These are phyloP conservation scores for Colletotrichum tabaci DNA, from an alignment of 2,329 filamentous ascomycete species.

Conservation along the genomic window DNA sequence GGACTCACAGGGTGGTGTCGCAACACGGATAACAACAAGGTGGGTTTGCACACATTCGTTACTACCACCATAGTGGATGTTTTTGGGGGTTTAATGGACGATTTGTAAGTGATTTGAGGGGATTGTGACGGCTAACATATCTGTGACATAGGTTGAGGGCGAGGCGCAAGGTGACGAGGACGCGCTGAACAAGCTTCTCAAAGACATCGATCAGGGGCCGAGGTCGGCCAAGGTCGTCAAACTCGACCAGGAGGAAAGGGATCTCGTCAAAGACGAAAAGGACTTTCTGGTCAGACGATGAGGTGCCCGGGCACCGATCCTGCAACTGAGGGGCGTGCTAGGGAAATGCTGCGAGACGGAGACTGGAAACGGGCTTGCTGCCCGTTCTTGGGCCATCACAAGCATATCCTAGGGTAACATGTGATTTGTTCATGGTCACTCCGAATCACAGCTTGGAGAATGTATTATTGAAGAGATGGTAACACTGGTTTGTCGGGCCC, in stretches of 20 bases:
- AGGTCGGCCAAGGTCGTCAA: slow-evolving; percentile 79
- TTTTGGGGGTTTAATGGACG: background rate
- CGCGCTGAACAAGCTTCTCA: slow-evolving; percentile 77
- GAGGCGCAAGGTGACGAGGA: slow-evolving; percentile 85
- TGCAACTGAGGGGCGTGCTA: too few species aligned
- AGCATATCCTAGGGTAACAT: background rate
- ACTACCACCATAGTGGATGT: background rate
- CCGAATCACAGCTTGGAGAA: too few species aligned
- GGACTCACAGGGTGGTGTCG: slow-evolving; percentile 74
- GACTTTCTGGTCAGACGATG: slow-evolving; percentile 70
- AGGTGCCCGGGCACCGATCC: background rate
- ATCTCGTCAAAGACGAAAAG: slow-evolving; percentile 76
- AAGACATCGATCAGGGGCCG: slow-evolving; percentile 83
- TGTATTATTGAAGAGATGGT: background rate
- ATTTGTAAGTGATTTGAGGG: background rate
- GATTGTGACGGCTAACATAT: slow-evolving; percentile 29
- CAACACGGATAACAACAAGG: slow-evolving; percentile 71
- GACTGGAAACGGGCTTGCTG: background rate
- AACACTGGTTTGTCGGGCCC: background rate
- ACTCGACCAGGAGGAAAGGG: slow-evolving; percentile 78
- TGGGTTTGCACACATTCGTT: slow-evolving; percentile 44
- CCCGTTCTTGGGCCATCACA: background rate
- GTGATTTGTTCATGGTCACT: background rate
- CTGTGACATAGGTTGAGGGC: slow-evolving; percentile 79
- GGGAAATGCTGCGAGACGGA: too few species aligned